Conservation (phyloP, 2,329 filamentous ascomycete genomes). For the Atkinsonella texensis region DNA sequence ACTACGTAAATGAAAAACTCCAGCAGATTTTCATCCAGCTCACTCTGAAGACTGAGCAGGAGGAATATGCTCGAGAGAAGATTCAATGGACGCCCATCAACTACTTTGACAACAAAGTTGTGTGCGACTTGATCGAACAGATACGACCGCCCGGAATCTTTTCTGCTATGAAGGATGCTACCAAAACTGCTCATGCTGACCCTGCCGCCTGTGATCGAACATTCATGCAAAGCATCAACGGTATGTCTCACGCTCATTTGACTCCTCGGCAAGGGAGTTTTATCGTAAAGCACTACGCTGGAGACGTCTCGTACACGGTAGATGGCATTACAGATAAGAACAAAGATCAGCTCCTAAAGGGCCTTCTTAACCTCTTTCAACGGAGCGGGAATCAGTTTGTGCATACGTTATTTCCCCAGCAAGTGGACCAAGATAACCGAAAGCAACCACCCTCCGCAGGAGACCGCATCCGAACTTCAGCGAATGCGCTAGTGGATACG, state of each 20-base stretch:
- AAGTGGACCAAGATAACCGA: constrained; percentile 93
- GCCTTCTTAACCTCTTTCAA: constrained; percentile 75
- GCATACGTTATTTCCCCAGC: constrained; percentile 78
- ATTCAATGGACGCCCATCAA: constrained; percentile 99
- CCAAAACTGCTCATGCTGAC: constrained; percentile 95
- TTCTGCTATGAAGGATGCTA: constrained; percentile 92
- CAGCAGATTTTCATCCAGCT: constrained; percentile 99
- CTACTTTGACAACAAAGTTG: constrained; percentile 99
- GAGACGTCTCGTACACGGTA: constrained; percentile 88
- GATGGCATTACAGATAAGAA: constrained; percentile 99
- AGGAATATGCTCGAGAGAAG: constrained; percentile 90
- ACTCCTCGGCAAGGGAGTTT: constrained; percentile 89
- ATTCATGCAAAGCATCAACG: constrained; percentile 86
- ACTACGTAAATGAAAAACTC: constrained; percentile 98
- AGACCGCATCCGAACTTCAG: constrained; percentile 89
- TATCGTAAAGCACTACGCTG: constrained; percentile 97
- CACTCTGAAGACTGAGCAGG: constrained; percentile 91
- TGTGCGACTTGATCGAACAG: constrained; percentile 93
- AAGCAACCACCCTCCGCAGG: constrained; percentile 88
- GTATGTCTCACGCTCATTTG: constrained; percentile 83
- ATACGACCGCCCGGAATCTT: constrained; percentile 84
- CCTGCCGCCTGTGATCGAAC: constrained; percentile 88
- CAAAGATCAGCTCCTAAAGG: constrained; percentile 94
- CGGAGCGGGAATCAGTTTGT: constrained; percentile 77
- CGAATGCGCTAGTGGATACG: constrained; percentile 88